phyloP scores from a whole-genome alignment of 495 filamentous ascomycete genomes.

The Talaromyces nanjingensis region DNA sequence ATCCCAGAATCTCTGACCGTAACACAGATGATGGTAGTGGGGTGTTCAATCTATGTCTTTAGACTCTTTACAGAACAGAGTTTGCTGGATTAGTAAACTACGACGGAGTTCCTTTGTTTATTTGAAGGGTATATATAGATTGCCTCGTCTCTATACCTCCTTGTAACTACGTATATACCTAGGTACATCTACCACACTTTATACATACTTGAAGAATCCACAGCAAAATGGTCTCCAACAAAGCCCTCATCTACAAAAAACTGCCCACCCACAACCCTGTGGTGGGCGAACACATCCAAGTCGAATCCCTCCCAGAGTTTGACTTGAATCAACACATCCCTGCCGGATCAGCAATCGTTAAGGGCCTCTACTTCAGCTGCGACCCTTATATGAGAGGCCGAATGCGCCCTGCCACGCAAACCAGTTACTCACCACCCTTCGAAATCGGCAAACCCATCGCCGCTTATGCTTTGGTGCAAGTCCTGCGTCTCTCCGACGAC shows the following conservation, averaged over 20 bases:
- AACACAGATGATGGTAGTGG: background rate
- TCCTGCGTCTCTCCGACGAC: slow-evolving; percentile 56
- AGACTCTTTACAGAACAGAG: background rate
- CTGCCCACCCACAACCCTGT: slow-evolving; percentile 65
- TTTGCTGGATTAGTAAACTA: background rate
- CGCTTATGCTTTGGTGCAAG: slow-evolving; percentile 50
- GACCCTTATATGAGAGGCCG: slow-evolving; percentile 86
- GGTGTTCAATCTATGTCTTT: background rate
- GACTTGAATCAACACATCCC: slow-evolving; percentile 56
- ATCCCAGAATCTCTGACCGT: background rate
- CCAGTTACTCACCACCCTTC: slow-evolving; percentile 62
- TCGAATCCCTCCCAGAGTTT: slow-evolving; percentile 59
- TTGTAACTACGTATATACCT: background rate
- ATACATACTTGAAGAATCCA: background rate
- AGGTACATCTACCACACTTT: background rate
- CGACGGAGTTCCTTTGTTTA: background rate
- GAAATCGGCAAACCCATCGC: slow-evolving; percentile 47
- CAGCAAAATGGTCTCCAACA: slow-evolving; percentile 47
- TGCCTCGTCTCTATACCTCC: background rate
- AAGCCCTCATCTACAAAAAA: slow-evolving; percentile 72
- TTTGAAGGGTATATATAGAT: background rate
- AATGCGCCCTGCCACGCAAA: slow-evolving; percentile 40
- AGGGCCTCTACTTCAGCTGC: slow-evolving; percentile 72
- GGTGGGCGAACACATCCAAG: slow-evolving; percentile 60
- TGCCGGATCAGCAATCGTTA: slow-evolving; percentile 59